Conservation (phyloP, 1,284 basidiomycete genomes). For the Microbotryum violaceum region DNA sequence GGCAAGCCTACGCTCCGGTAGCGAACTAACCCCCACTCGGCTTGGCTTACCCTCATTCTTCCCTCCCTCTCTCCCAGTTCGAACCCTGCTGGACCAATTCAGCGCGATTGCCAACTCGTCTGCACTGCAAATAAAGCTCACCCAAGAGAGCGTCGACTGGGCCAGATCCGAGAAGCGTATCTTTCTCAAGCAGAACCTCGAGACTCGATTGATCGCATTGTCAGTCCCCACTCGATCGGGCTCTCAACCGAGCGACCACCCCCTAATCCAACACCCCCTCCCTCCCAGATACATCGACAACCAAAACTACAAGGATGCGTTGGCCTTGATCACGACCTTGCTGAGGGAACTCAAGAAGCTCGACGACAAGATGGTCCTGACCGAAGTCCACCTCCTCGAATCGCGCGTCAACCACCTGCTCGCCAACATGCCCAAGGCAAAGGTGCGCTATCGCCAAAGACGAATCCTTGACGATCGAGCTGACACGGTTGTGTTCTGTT, state of each 20-base stretch:
- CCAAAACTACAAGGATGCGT: constrained; percentile 67
- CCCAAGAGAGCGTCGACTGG: constrained; percentile 88
- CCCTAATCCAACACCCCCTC: constrained; percentile 16
- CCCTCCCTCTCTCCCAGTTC: constrained; percentile 51
- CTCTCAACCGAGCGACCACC: no score
- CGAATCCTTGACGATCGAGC: neutral
- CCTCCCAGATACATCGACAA: constrained; percentile 61
- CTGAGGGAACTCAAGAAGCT: constrained; percentile 84
- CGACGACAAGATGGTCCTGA: constrained; percentile 96
- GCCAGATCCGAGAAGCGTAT: constrained; percentile 85
- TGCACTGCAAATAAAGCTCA: constrained; percentile 72
- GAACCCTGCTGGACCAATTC: constrained; percentile 87
- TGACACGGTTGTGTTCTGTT: neutral
- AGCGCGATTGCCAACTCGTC: constrained; percentile 58
- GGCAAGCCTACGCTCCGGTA: constrained; percentile 51
- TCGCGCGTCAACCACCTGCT: constrained; percentile 83
- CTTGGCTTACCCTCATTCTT: constrained; percentile 15
- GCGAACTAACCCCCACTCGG: constrained; percentile 3
- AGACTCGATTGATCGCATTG: constrained; percentile 79
- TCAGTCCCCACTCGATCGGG: constrained; percentile 42
- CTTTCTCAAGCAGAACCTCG: constrained; percentile 89
- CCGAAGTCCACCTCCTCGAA: constrained; percentile 91
- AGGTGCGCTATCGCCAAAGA: constrained; percentile 48
- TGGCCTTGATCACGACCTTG: constrained; percentile 73
- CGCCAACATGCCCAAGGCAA: constrained; percentile 88